Evolutionary conservation across 176 grass and related monocot genomes (phyloP).

Genomic region (Aegilops speltoides): DNA sequence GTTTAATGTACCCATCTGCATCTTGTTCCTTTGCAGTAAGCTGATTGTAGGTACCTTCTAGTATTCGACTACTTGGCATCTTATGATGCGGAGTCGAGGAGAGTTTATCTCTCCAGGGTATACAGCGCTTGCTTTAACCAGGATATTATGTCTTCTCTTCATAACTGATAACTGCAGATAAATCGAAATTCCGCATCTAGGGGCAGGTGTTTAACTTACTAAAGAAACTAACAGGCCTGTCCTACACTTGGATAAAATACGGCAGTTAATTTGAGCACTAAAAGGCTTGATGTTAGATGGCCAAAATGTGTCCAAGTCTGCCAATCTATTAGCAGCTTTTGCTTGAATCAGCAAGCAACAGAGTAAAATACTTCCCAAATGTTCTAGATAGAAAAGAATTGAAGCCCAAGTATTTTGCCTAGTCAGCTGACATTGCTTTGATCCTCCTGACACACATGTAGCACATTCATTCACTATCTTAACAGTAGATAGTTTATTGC

Average conservation of each 20-base stretch:
- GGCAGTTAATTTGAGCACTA: neutral
- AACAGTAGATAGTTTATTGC: neutral
- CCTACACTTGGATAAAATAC: conserved; percentile 3
- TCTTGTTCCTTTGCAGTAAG: neutral
- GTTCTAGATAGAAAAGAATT: conserved; percentile 13
- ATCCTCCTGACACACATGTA: neutral
- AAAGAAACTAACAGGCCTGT: neutral
- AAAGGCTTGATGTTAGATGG: conserved; percentile 1
- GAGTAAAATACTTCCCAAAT: neutral
- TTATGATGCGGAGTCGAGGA: neutral
- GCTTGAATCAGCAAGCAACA: neutral
- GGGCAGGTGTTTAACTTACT: neutral
- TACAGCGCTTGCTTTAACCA: neutral
- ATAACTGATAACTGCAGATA: neutral
- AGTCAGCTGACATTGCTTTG: neutral
- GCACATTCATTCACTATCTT: neutral
- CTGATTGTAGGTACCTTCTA: neutral
- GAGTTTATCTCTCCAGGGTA: neutral
- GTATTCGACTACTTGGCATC: neutral
- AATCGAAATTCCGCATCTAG: neutral
- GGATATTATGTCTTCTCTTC: neutral
- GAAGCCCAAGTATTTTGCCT: neutral
- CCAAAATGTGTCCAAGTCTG: neutral
- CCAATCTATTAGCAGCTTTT: neutral
- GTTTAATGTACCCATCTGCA: neutral